A percentile compares a stretch with the other conserved stretches of the same genome.
phyloP scores from a whole-genome alignment of 164 flowering plant genomes.

The Chloranthus sessilifolius region DNA sequence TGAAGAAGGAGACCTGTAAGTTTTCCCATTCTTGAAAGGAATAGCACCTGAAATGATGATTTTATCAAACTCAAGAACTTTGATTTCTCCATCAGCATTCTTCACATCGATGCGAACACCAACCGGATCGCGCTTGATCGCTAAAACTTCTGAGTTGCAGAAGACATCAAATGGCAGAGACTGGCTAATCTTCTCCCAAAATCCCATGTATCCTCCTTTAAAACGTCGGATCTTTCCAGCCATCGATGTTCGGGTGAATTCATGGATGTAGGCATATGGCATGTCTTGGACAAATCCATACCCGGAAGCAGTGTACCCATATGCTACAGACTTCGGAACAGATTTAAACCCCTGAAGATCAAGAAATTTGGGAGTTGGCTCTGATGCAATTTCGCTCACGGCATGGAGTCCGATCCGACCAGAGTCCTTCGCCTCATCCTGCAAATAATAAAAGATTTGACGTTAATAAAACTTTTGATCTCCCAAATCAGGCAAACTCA shows the following conservation, averaged over 20 bases:
- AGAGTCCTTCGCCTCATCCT: conserved; percentile 57
- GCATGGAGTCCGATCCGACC: conserved; percentile 61
- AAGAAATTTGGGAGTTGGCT: conserved; percentile 49
- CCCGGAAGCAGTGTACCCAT: conserved; percentile 84
- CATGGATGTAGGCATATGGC: conserved; percentile 85
- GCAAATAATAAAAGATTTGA: conserved; percentile 5
- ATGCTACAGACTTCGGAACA: conserved; percentile 70
- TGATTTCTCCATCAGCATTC: conserved; percentile 19
- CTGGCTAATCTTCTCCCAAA: conserved; percentile 54
- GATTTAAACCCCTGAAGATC: conserved; percentile 42
- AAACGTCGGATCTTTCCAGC: conserved; percentile 77
- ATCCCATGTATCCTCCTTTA: conserved; percentile 57
- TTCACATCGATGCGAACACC: conserved; percentile 32
- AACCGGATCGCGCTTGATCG: conserved; percentile 31
- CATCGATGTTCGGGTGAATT: conserved; percentile 78
- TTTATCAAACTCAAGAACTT: conserved; percentile 52
- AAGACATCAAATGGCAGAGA: conserved; percentile 41
- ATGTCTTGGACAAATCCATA: conserved; percentile 81
- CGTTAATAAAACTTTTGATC: neutral
- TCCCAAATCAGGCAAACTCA: neutral
- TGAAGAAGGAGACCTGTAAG: conserved; percentile 36
- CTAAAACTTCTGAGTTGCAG: conserved; percentile 56
- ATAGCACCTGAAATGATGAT: conserved; percentile 63
- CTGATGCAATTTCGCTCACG: conserved; percentile 58
- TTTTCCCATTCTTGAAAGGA: conserved; percentile 48